These are phyloP conservation scores for Protea cynaroides DNA, from an alignment of 164 flowering plant genomes.

Conservation along the genomic window DNA sequence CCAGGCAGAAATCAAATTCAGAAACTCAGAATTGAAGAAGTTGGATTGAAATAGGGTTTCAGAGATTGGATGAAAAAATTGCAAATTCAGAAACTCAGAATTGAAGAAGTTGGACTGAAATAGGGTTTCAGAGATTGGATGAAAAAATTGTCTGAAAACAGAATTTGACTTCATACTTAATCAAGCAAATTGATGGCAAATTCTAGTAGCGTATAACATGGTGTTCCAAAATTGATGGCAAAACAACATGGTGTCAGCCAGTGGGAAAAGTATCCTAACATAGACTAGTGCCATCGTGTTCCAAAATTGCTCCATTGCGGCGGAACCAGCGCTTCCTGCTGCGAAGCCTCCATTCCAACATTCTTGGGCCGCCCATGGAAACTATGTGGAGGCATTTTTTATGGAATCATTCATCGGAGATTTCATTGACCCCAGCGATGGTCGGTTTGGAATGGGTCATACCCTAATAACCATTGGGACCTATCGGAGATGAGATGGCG, in stretches of 20 bases:
- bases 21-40: too few species aligned
- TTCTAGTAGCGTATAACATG: too few species aligned
- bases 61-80: too few species aligned
- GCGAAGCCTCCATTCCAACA: conserved; percentile 18
- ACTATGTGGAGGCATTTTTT: conserved; percentile 37
- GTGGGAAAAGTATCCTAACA: conserved; percentile 23
- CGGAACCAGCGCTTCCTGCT: conserved; percentile 29
- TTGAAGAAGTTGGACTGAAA: too few species aligned
- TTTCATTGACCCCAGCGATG: conserved; percentile 46
- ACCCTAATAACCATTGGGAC: conserved; percentile 45
- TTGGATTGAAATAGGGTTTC: too few species aligned
- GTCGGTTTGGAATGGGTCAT: conserved; percentile 33
- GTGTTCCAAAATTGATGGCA: too few species aligned
- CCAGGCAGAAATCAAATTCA: too few species aligned
- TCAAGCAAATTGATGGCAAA: too few species aligned
- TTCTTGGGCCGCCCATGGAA: conserved; percentile 66
- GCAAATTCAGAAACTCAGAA: too few species aligned
- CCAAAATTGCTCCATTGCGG: conserved; percentile 52
- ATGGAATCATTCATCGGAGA: conserved; percentile 46
- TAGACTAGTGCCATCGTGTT: conserved; percentile 37
- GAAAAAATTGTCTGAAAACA: too few species aligned
- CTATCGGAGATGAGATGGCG: conserved; percentile 57
- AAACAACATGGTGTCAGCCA: conserved; percentile 40
- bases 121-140: too few species aligned
- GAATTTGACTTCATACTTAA: too few species aligned